Conservation (phyloP, 805 yeast species). For the Saccharomycopsis oosterbeekiorum region DNA sequence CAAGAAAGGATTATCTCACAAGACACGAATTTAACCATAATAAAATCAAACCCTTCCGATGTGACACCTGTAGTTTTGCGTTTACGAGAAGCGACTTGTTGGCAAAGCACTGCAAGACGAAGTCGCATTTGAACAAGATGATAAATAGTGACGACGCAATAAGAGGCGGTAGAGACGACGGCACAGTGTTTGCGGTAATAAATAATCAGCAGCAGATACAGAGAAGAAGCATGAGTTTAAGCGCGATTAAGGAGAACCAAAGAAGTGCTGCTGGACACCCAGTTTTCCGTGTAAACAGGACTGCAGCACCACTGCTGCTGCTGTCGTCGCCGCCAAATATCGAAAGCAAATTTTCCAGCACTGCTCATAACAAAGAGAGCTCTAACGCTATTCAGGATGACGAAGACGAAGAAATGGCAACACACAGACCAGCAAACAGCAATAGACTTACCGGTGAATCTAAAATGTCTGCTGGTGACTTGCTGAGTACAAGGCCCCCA, state of each 20-base stretch:
- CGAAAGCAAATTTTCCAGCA: neutral
- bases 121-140: conserved; percentile 5
- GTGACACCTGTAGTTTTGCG: conserved; percentile 14
- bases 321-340: neutral
- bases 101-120: conserved; percentile 16
- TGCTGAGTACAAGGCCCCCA: neutral
- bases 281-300: no score
- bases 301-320: neutral
- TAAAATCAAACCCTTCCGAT: conserved; percentile 12
- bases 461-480: neutral
- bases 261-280: neutral
- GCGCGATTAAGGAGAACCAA: neutral
- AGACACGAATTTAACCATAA: conserved; percentile 17
- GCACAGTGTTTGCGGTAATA: neutral
- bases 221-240: neutral
- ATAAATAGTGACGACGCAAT: neutral
- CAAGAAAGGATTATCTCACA: conserved; percentile 18
- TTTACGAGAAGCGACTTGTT: conserved; percentile 17
- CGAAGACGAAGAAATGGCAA: no score
- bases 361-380: no score
- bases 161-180: neutral
- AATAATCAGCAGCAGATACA: neutral
- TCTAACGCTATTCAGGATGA: no score
- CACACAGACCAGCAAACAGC: no score
- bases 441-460: no score